Base-by-base conservation (phyloP, 139 green algal species). In the Dunaliella primolecta region DNA sequence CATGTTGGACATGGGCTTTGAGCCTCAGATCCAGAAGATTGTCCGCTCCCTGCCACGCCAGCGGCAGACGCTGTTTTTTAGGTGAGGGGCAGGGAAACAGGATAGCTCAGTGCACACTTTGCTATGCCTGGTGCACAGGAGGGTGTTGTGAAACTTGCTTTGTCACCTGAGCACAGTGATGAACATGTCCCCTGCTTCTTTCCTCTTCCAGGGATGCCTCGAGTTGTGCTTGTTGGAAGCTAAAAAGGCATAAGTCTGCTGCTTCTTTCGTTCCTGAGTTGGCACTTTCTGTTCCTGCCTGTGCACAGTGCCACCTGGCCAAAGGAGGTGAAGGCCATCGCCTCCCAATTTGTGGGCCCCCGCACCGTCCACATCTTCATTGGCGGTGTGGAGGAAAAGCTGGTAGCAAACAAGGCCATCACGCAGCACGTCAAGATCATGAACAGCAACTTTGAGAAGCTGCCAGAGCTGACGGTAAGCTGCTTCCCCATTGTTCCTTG, bases 1-100 rank as follows among this genome's bases (percentile, higher is more conserved):
- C 85, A 99, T 99, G 97, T 93, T 99, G 83, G 95, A 99, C 90
- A 95, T 99, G 92, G 96, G 96, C 36, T 99, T 99, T 85, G 96
- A 98, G 88, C 93, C 93, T 0, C 95, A 98, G 91, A 98, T 98
- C 82, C 91, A 96, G 87, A 93, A 92, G 84, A 97, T 98, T 81
- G 87, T 95, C 30, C 78, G 77, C 33, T 84, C 84, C 33, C 85
- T 98, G 31, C 94, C 93, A 1, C 89, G 80, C 27, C 75, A 93
- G 77, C 92, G 96, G 74, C 96, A 98, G 91, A 98, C 96, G 55
- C 89, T 98, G 1, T 96, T 98, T 89, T 98, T 97, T 91, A 86
- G 81, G 81, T 84, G 32, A n/a, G 81, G n/a, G n/a, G n/a, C n/a
- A n/a, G n/a, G n/a, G n/a, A 29, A 3, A 74, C n/a, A 29, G 20